Conservation (phyloP, 176 grass and related monocot species). For the Chloris gayana region DNA sequence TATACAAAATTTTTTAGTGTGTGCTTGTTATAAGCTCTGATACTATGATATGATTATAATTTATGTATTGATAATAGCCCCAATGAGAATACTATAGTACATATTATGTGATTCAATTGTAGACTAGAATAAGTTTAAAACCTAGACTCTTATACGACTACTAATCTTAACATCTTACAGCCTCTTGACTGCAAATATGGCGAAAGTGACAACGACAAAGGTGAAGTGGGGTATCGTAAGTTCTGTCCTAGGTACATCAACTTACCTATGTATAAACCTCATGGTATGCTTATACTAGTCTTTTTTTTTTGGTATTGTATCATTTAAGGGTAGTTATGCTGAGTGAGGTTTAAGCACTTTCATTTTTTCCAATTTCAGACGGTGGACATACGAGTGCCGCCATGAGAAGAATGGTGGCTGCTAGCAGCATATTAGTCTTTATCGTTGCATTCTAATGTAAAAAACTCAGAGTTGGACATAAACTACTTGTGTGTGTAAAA, state of each 20-base stretch:
- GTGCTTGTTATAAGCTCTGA: too few relatives aligned
- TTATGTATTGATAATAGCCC: too few relatives aligned
- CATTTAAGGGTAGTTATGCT: too few relatives aligned
- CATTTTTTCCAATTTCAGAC: too few relatives aligned
- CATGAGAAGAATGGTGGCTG: neutral
- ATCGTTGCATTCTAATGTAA: neutral
- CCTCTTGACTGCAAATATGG: constrained; percentile 1
- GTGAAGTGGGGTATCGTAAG: neutral
- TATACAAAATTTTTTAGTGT: too few relatives aligned
- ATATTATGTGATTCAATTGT: too few relatives aligned
- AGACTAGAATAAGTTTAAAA: too few relatives aligned
- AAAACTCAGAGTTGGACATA: neutral
- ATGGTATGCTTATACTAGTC: neutral
- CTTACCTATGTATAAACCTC: neutral
- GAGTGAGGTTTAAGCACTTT: too few relatives aligned
- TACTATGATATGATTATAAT: too few relatives aligned
- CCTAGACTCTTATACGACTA: too few relatives aligned
- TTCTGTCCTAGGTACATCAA: neutral
- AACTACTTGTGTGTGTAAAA: neutral
- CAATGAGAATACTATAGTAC: too few relatives aligned
- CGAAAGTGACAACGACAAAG: neutral
- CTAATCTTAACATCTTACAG: too few relatives aligned
- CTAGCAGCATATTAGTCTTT: neutral
- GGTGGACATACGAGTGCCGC: neutral
- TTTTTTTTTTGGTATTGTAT: neutral